Percentiles rank a stretch among this genome's conserved stretches.
Evolutionary conservation across 148 eudicot species (phyloP).

Genomic region (Vaccinium vitisidaea): DNA sequence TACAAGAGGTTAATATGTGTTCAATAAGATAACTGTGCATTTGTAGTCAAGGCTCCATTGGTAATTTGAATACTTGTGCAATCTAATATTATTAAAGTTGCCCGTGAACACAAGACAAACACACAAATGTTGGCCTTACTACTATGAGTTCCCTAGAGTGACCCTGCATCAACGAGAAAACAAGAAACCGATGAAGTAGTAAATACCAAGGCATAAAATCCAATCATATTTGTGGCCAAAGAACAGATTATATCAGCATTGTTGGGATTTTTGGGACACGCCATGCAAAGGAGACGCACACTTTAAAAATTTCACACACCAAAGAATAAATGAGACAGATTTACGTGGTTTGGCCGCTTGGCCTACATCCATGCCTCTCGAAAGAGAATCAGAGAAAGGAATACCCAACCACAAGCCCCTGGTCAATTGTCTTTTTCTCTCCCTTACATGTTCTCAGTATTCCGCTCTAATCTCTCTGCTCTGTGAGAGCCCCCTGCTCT

Average conservation of each 20-base stretch:
- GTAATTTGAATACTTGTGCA: neutral
- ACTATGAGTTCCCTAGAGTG: neutral
- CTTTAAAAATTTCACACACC: neutral
- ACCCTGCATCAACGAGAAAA: neutral
- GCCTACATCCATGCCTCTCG: neutral
- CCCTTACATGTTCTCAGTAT: neutral
- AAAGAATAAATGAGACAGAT: too few species aligned
- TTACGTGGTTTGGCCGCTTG: neutral
- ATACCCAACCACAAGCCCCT: neutral
- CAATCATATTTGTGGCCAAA: neutral
- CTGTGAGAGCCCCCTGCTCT: neutral
- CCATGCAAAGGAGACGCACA: neutral
- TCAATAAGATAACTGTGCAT: neutral
- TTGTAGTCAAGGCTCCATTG: neutral
- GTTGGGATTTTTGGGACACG: neutral
- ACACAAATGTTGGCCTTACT: neutral
- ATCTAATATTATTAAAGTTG: neutral
- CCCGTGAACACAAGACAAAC: neutral
- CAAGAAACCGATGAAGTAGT: neutral
- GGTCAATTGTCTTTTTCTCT: neutral
- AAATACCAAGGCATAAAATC: neutral
- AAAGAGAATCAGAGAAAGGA: neutral
- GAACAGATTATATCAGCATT: neutral
- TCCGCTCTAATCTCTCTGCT: neutral
- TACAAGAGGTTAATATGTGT: neutral